Evolutionary conservation across 306 rosid species (phyloP), one percentile per base, ranked within the genome.

Genomic region (Vachellia pachyceras): DNA sequence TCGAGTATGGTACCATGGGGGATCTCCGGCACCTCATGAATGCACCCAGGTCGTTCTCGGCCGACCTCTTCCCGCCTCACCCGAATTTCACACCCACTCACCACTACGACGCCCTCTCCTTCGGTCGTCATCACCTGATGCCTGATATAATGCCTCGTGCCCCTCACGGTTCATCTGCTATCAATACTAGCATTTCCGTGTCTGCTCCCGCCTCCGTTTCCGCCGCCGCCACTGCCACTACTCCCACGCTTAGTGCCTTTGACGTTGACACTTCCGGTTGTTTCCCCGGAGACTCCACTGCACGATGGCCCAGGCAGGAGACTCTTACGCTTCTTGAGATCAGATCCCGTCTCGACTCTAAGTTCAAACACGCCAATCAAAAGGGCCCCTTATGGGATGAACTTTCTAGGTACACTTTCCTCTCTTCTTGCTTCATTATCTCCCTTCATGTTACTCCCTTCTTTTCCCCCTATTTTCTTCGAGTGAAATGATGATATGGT

Each of bases 381-480:
- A 96, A 96, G 77, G 99, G 98, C 3, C 99, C 99, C 46, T 88
- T 96, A 3, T 96, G 99, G 99, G 98, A 92, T 84, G 98, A 96
- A 69, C 94, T 96, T 65, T 96, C 99, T 63, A 96, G 99, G 99
- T 94, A 86, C 79, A 20, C 50, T 77, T 39, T 10, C 3, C 57
- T n/a, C 44, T 25, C 72, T 71, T 55, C 49, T 33, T 7, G 3
- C 68, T 33, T 6, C 39, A 17, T 54, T 9, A 8, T 49, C 37
- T 12, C 60, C 58, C 35, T 20, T 29, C 33, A 29, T 25, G 36
- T 35, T 55, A 0, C 37, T n/a, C n/a, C n/a, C 23, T 39, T 22
- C 73, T 54, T 25, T 25, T 2, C 36, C 36, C 29, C 44, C 39
- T 75, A 45, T 1, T 60, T 45, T 11, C 50, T 35, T 20, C 33